These are phyloP conservation scores for Talaromyces sp. DNA, from an alignment of 2,329 filamentous ascomycete genomes.

Conservation along the genomic window DNA sequence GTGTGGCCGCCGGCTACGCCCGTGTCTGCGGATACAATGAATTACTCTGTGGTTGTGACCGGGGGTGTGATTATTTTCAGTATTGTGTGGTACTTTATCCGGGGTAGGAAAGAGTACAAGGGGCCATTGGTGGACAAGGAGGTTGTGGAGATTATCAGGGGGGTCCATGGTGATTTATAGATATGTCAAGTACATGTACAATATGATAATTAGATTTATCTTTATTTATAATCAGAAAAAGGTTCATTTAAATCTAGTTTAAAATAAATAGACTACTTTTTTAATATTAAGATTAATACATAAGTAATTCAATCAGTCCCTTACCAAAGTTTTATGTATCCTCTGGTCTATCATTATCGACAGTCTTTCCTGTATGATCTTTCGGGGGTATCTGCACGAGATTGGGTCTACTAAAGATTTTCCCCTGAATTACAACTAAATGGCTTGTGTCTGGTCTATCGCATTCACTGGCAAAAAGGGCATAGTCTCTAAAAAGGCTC, in stretches of 20 bases:
- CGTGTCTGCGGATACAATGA: slow-evolving; percentile 38
- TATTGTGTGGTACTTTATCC: slow-evolving; percentile 38
- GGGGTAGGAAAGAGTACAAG: slow-evolving; percentile 34
- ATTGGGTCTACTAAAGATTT: no score
- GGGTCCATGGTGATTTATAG: background rate
- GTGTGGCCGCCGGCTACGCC: slow-evolving; percentile 42
- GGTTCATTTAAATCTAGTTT: background rate
- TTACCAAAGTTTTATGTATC: no score
- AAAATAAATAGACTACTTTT: no score
- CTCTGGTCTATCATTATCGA: no score
- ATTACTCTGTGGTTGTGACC: slow-evolving; percentile 46
- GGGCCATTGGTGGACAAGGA: slow-evolving; percentile 13
- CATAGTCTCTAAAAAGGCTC: no score
- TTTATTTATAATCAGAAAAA: background rate
- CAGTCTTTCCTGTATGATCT: no score
- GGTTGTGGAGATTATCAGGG: slow-evolving; percentile 8
- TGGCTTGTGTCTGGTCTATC: no score
- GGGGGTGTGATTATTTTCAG: slow-evolving; percentile 41
- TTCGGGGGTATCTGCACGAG: no score
- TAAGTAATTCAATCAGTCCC: no score
- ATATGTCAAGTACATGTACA: background rate
- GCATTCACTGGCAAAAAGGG: no score
- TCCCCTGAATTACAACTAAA: no score
- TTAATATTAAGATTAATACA: no score
- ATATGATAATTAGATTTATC: background rate